phyloP scores from a whole-genome alignment of 2,329 filamentous ascomycete species.

The Stemphylium beticola region DNA sequence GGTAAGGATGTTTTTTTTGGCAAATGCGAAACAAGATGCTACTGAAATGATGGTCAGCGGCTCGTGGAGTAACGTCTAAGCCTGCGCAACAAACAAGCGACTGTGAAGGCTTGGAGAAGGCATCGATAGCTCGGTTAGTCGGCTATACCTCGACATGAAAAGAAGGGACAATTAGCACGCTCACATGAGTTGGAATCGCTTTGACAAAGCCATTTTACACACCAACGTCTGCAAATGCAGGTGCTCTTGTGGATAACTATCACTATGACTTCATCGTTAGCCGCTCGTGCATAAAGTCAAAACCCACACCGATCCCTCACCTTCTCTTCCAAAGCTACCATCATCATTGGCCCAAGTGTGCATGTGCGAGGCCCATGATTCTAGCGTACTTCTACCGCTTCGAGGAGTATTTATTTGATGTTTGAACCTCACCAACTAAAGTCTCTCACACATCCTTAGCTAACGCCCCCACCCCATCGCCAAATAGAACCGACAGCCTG shows the following conservation, averaged over 20 bases:
- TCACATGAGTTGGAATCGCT: neutral
- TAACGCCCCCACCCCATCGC: conserved; percentile 17
- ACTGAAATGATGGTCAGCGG: neutral
- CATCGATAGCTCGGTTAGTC: too few relatives aligned
- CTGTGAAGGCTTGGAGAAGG: too few relatives aligned
- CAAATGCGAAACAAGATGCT: neutral
- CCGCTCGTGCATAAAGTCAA: neutral
- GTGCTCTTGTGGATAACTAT: neutral
- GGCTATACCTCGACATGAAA: too few relatives aligned
- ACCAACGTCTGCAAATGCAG: neutral
- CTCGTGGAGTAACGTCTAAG: too few relatives aligned
- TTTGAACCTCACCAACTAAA: conserved; percentile 5
- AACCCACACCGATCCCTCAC: neutral
- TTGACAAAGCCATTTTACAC: neutral
- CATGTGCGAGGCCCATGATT: conserved; percentile 1
- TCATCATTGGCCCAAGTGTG: neutral
- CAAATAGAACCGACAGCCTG: conserved; percentile 12
- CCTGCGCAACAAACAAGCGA: too few relatives aligned
- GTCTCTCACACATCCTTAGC: conserved; percentile 15
- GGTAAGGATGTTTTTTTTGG: neutral
- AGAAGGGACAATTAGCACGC: too few relatives aligned
- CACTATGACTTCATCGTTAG: conserved; percentile 12
- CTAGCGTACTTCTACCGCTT: neutral
- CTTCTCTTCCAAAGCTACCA: neutral
- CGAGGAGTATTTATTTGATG: conserved; percentile 2